Percentiles rank a stretch among this genome's conserved stretches.
Conservation (phyloP, 108 stramenopile genomes). For the Discostella stelligeroides region DNA sequence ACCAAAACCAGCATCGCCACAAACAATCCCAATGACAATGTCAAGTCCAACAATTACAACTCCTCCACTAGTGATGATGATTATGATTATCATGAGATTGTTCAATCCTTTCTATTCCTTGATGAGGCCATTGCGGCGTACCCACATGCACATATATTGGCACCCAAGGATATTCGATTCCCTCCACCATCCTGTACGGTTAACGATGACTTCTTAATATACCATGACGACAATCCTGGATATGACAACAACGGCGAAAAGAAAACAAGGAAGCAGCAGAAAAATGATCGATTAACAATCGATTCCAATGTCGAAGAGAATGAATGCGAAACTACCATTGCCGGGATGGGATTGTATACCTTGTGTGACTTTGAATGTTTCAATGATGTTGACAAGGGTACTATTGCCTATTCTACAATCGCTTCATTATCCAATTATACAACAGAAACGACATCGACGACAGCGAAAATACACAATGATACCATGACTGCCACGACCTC, state of each 20-base stretch:
- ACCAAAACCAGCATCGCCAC: too few species aligned
- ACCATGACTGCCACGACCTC: not conserved
- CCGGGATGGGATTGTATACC: slow-evolving; percentile 38
- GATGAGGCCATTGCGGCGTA: slow-evolving; percentile 49
- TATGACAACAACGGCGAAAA: not conserved
- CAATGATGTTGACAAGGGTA: too few species aligned
- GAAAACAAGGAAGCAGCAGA: not conserved
- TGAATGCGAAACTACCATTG: slow-evolving; percentile 42
- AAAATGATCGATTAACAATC: not conserved
- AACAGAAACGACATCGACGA: too few species aligned
- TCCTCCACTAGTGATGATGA: not conserved
- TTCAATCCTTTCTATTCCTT: slow-evolving; percentile 55
- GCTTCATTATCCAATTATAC: too few species aligned
- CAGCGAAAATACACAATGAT: not conserved
- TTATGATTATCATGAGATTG: slow-evolving; percentile 14
- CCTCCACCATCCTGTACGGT: slow-evolving; percentile 66
- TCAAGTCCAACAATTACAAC: too few species aligned
- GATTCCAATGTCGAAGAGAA: slow-evolving; percentile 11
- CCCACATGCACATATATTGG: slow-evolving; percentile 39
- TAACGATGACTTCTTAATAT: slow-evolving; percentile 30
- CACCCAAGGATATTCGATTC: slow-evolving; percentile 32
- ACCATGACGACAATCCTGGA: not conserved
- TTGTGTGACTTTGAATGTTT: slow-evolving; percentile 35
- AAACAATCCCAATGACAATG: too few species aligned
- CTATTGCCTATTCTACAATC: too few species aligned